A percentile compares a stretch with the other conserved stretches of the same genome.
These are phyloP conservation scores for Xylaria multiplex DNA, from an alignment of 2,329 filamentous ascomycete genomes.

Conservation along the genomic window DNA sequence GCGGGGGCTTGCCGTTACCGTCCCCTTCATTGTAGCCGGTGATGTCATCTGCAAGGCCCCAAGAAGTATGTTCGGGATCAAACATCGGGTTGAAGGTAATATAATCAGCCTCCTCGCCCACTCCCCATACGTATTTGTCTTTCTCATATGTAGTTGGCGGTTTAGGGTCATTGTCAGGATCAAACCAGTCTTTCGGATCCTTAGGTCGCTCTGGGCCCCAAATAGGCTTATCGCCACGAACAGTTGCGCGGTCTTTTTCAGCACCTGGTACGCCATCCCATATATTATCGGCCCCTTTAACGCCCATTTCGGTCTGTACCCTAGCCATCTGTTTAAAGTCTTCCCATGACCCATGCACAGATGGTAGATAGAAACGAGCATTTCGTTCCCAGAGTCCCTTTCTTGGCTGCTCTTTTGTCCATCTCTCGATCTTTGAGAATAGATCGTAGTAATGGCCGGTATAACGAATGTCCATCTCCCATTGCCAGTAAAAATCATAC, in stretches of 20 bases:
- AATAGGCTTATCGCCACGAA: slow-evolving; percentile 68
- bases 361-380: slow-evolving; percentile 79
- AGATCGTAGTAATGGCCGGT: slow-evolving; percentile 86
- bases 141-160: slow-evolving; percentile 79
- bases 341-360: slow-evolving; percentile 80
- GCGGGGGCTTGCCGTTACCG: slow-evolving; percentile 71
- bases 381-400: slow-evolving; percentile 87
- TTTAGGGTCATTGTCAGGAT: slow-evolving; percentile 75
- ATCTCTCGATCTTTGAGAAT: slow-evolving; percentile 74
- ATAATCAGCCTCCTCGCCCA: slow-evolving; percentile 88
- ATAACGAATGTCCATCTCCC: slow-evolving; percentile 94
- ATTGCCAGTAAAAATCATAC: slow-evolving; percentile 93
- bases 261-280: slow-evolving; percentile 65
- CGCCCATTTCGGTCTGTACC: slow-evolving; percentile 78
- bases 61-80: slow-evolving; percentile 86
- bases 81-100: slow-evolving; percentile 94
- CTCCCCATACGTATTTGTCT: slow-evolving; percentile 86
- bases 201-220: slow-evolving; percentile 85
- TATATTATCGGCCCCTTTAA: slow-evolving; percentile 71
- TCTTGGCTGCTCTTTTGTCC: slow-evolving; percentile 77
- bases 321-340: slow-evolving; percentile 82
- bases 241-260: slow-evolving; percentile 52
- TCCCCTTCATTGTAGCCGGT: slow-evolving; percentile 79
- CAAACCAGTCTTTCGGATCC: slow-evolving; percentile 75
- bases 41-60: slow-evolving; percentile 83